Evolutionary conservation across 257 asterid species (phyloP), one percentile per base, ranked within the genome.

Genomic region (Capsicum rhomboideum): DNA sequence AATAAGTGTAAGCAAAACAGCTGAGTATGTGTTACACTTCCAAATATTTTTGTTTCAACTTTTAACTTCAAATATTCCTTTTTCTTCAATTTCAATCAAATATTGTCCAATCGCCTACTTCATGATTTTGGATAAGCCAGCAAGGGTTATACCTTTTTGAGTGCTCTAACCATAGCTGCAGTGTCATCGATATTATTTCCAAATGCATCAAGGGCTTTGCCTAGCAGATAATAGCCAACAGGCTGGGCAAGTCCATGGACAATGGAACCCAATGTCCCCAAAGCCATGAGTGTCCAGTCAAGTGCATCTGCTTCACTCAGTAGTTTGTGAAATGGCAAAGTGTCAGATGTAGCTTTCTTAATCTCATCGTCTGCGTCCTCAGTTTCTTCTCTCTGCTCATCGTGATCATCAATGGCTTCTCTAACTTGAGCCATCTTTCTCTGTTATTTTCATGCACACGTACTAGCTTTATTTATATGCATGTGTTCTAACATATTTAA

Each of bases 191-290:
- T 93, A 88, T 94, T 82, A 58, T 87, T 87, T 61, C 98, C 98
- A 16, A 85, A 94, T 52, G 97, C 96, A 64, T 94, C 89, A 8
- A 94, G 93, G 55, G 98, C 97, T 89, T 90, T 89, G 26, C 96
- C 97, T 14, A 93, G 95, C 88, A 94, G 86, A 54, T 84, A 79
- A 85, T 91, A 94, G 26, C 98, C 97, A 0, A 93, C 55, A 0
- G 98, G 98, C 6, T 92, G 96, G 26, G 98, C 98, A 34, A 94
- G 92, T 55, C 98, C 98, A 29, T 94, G 98, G 82, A 94, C 87
- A 4, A 91, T 53, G 40, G 98, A 91, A 8, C 98, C 98, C 79
- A 93, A 64, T 34, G 93, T 91, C 3, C 97, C 98, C 11, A 93
- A 81, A 81, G 64, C 87, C 97, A 94, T 94, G 91, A 94, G 85